These are phyloP conservation scores for Agaricales sp. DNA, from an alignment of 1,284 basidiomycete species.

Conservation along the genomic window DNA sequence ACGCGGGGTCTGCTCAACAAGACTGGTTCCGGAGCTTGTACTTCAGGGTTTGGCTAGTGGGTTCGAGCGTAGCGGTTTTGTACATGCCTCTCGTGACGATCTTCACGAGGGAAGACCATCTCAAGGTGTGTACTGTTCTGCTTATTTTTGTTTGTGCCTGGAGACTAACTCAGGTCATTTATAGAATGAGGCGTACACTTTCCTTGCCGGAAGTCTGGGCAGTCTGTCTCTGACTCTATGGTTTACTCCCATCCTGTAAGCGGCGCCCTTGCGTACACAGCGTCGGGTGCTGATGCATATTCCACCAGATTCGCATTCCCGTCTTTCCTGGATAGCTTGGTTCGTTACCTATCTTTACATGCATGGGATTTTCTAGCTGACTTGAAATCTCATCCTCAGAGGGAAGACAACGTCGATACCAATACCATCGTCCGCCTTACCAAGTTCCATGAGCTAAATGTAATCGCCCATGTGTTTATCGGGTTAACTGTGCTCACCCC, in stretches of 20 bases:
- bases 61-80: constrained; percentile 46
- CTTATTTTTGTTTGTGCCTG: neutral
- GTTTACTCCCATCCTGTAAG: constrained; percentile 60
- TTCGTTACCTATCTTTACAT: constrained; percentile 20
- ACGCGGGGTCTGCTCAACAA: constrained; percentile 44
- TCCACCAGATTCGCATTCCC: constrained; percentile 64
- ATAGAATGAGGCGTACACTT: constrained; percentile 60
- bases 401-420: constrained; percentile 48
- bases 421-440: constrained; percentile 57
- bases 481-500: neutral
- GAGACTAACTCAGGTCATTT: neutral
- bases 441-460: constrained; percentile 72
- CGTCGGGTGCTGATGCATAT: neutral
- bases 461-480: constrained; percentile 26
- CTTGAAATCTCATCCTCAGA: constrained; percentile 18
- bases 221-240: constrained; percentile 55
- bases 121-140: constrained; percentile 33
- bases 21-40: constrained; percentile 70
- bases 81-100: constrained; percentile 63
- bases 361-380: constrained; percentile 1
- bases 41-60: constrained; percentile 59
- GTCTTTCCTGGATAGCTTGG: constrained; percentile 47
- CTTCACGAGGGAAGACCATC: constrained; percentile 43
- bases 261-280: no score
- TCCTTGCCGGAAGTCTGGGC: constrained; percentile 58